phyloP scores from a whole-genome alignment of 2,329 filamentous ascomycete genomes.

The Zymoseptoria tritici region DNA sequence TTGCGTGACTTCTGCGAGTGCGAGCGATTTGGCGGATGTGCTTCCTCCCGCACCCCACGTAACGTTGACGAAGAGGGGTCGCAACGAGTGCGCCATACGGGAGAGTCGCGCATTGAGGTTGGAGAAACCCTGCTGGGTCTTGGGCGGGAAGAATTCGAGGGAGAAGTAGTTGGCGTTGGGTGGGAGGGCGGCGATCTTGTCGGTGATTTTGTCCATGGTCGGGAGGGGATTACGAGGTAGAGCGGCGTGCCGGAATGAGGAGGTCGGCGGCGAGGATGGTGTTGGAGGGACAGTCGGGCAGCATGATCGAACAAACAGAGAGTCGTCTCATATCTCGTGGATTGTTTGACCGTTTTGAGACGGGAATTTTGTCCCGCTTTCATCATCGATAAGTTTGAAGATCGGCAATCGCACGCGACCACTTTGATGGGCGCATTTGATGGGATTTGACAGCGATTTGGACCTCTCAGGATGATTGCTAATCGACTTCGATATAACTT shows the following conservation, averaged over 20 bases:
- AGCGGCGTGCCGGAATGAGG: background rate
- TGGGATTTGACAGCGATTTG: background rate
- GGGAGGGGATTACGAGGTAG: conserved; percentile 4
- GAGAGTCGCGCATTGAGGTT: conserved; percentile 90
- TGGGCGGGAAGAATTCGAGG: conserved; percentile 98
- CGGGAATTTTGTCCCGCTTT: background rate
- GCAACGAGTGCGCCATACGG: conserved; percentile 86
- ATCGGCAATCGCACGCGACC: background rate
- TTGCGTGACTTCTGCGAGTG: conserved; percentile 92
- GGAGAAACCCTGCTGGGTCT: conserved; percentile 89
- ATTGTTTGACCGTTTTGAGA: background rate
- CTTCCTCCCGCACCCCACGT: conserved; percentile 97
- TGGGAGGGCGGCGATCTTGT: conserved; percentile 88
- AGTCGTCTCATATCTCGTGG: background rate
- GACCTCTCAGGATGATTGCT: background rate
- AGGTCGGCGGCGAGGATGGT: background rate
- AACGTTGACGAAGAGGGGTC: conserved; percentile 90
- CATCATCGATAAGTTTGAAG: background rate
- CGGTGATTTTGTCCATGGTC: conserved; percentile 55
- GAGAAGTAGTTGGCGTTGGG: conserved; percentile 81
- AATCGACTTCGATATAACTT: background rate
- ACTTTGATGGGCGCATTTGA: background rate
- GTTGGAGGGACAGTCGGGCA: background rate
- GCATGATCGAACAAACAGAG: background rate
- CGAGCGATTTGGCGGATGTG: conserved; percentile 82